These are phyloP conservation scores for Syncephalastrum sp. DNA, from an alignment of 371 early-diverging fungal species.

Conservation along the genomic window DNA sequence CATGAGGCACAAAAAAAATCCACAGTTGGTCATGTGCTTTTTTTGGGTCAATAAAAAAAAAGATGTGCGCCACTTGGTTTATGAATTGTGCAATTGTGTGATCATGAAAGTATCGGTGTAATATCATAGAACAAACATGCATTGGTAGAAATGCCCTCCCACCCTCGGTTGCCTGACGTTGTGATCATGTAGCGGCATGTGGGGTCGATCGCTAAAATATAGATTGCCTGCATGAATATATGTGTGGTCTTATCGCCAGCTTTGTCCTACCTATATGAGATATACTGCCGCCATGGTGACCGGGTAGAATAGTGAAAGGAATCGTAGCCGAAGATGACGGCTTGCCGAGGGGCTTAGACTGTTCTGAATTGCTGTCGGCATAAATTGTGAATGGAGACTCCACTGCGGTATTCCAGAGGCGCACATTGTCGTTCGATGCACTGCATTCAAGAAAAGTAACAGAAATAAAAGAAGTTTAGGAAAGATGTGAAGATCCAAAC, in stretches of 20 bases:
- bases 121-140: conserved; percentile 84
- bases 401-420: conserved; percentile 78
- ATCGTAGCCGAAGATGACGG: conserved; percentile 24
- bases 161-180: conserved; percentile 89
- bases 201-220: conserved; percentile 61
- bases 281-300: conserved; percentile 71
- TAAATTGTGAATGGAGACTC: conserved; percentile 41
- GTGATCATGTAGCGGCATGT: conserved; percentile 80
- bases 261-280: conserved; percentile 68
- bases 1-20: neutral
- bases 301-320: conserved; percentile 49
- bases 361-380: conserved; percentile 19
- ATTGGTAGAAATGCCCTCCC: conserved; percentile 87
- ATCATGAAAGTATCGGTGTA: conserved; percentile 18
- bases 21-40: conserved; percentile 3
- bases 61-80: too few relatives aligned
- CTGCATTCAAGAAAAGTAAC: conserved; percentile 33
- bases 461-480: neutral
- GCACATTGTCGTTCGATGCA: conserved; percentile 90
- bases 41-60: neutral
- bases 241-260: neutral
- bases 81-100: conserved; percentile 10
- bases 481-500: neutral
- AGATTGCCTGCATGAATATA: too few relatives aligned
- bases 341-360: conserved; percentile 12